Base-by-base conservation (phyloP, 176 grass and related monocot genomes). In the Poa pratensis region DNA sequence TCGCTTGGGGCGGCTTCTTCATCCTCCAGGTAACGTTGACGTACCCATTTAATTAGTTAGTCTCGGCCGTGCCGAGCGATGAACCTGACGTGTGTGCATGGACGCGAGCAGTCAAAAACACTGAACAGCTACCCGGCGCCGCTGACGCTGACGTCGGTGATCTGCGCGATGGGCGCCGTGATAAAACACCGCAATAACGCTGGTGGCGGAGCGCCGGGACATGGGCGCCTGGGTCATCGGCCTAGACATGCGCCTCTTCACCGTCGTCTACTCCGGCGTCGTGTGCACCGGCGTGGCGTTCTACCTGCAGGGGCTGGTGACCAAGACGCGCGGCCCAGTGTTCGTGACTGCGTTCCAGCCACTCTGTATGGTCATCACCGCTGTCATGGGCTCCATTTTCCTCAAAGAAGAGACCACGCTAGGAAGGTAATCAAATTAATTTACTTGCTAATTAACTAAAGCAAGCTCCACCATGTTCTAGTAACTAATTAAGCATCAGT, bases 321-420 rank as follows among this genome's bases (percentile, higher is more conserved):
- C 93, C 68, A 89, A 80, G 55, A 83, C 86, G 84, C 93, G 94
- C n/a, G 92, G 94, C 0, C 94, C 94, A 40, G 94, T 97, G 45
- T 97, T 94, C 86, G 94, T 92, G 6, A 92, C 94, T n/a, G 92
- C 94, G 74, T 97, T 97, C 83, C 93, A 92, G 80, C 94, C 94
- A 0, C 90, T 97, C 24, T 89, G 90, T 90, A 97, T 97, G 94
- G 89, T 97, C 26, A 87, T 94, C 84, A 97, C 94, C 27, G 80
- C 86, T 3, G 19, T 94, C 42, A 24, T 97, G 69, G 94, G 94
- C 22, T 91, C 94, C 81, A 83, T 57, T 26, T 82, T 94, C 28
- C 81, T 97, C 55, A 86, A 87, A 64, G 94, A 97, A 58, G 83
- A 92, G 45, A 94, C 90, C 83, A 97, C 94, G 51, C 46, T 91